These are phyloP conservation scores for Leucocoprinus sp. DNA, from an alignment of 768 basidiomycete species.

Conservation along the genomic window DNA sequence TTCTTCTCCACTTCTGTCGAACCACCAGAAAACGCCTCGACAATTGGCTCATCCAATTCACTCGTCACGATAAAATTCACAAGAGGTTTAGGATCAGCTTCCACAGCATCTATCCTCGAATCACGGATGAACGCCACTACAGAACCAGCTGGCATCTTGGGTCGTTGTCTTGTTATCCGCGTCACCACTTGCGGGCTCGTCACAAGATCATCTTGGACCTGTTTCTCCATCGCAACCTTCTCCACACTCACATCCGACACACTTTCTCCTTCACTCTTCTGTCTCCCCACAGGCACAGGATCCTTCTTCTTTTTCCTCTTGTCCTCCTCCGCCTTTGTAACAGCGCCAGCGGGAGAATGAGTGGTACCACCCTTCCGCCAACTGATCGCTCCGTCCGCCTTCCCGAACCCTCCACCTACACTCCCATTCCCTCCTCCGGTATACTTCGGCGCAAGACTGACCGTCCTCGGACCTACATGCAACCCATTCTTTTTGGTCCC, in stretches of 20 bases:
- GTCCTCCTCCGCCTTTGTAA: constrained; percentile 14
- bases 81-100: constrained; percentile 35
- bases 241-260: constrained; percentile 12
- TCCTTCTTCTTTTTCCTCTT: constrained; percentile 10
- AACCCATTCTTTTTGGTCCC: constrained; percentile 20
- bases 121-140: constrained; percentile 69
- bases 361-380: constrained; percentile 27
- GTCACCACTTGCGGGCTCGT: not conserved
- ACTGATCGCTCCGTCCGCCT: constrained; percentile 31
- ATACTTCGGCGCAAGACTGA: constrained; percentile 16
- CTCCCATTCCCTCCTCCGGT: constrained; percentile 35
- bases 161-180: constrained; percentile 25
- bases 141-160: constrained; percentile 66
- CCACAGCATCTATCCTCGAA: constrained; percentile 43
- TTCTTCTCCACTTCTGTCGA: not conserved
- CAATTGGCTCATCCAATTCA: constrained; percentile 50
- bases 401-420: constrained; percentile 33
- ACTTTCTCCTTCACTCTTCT: not conserved
- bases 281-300: not conserved
- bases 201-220: not conserved
- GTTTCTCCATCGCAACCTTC: not conserved
- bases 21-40: constrained; percentile 1
- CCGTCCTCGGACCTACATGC: constrained; percentile 22
- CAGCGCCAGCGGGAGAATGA: not conserved
- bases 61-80: constrained; percentile 77